phyloP scores from a whole-genome alignment of 441 rosid species.

The Populus hybrid region DNA sequence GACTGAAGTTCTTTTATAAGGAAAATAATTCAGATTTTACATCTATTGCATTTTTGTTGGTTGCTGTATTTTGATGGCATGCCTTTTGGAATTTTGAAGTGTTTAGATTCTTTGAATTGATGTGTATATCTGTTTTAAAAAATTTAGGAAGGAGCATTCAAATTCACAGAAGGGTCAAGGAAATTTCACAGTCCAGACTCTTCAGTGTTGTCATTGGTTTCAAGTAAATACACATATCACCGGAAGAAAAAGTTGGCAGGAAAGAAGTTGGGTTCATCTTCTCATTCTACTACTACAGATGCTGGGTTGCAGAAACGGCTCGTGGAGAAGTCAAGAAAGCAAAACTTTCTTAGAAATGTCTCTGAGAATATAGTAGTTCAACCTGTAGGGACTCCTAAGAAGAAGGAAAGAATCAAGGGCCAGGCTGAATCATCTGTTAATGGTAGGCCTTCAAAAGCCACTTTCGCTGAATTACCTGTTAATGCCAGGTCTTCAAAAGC shows the following conservation, averaged over 20 bases:
- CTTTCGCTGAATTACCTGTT: conserved; percentile 27
- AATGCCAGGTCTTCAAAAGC: conserved; percentile 31
- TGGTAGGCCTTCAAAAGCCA: conserved; percentile 4
- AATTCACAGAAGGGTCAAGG: conserved; percentile 28
- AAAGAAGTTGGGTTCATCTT: conserved; percentile 45
- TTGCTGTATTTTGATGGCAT: not conserved
- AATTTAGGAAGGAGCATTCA: conserved; percentile 35
- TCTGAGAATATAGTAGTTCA: conserved; percentile 22
- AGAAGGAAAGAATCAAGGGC: conserved; percentile 30
- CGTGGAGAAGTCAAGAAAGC: conserved; percentile 43
- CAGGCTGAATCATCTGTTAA: conserved; percentile 32
- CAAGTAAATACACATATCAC: conserved; percentile 49
- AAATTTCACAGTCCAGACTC: conserved; percentile 25
- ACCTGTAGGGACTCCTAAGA: conserved; percentile 35
- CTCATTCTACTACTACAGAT: conserved; percentile 29
- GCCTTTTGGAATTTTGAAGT: not conserved
- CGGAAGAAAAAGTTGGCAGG: conserved; percentile 47
- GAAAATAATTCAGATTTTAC: not conserved
- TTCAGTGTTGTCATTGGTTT: conserved; percentile 18
- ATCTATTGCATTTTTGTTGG: not conserved
- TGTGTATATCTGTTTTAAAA: conserved; percentile 4
- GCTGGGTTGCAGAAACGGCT: conserved; percentile 27
- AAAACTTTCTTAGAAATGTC: conserved; percentile 20
- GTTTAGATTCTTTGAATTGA: not conserved
- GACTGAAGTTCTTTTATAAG: not conserved